Evolutionary conservation across 2,329 filamentous ascomycete species (phyloP), one percentile per base, ranked within the genome.

Genomic region (Alternaria metachromatica): DNA sequence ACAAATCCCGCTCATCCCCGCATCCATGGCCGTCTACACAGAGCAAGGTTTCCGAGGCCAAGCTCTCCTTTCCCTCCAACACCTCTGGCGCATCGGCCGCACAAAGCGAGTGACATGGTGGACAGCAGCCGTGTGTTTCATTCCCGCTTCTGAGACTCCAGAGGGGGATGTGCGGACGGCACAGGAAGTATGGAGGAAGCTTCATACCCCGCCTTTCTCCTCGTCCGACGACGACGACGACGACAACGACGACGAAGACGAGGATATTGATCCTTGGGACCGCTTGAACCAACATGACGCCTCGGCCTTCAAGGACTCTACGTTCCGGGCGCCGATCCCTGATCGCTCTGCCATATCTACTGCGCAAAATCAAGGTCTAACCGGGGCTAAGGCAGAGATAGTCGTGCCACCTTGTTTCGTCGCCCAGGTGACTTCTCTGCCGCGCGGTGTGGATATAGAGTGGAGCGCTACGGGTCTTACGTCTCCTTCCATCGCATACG

Each of bases 1-100:
- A 0, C 96, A 98, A 80, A 97, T 99, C 54, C 93, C 95, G 2
- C 86, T 99, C 4, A 81, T 95, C 6, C 94, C 96, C 0, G 87
- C 89, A 5, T 90, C 87, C 5, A 98, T 98, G 95, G 73, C 80
- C 3, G 78, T 92, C 2, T 72, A 85, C 54, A 67, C 60, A 6
- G 65, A 71, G 1, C 59, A 44, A 7, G 80, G 80, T 6, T 87
- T 89, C 66, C 76, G 79, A 30, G 78, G 88, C 28, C 90, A 94
- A 75, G 84, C 90, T 6, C 83, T 87, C 0, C 84, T 99, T 5
- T 88, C 94, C 2, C 84, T 98, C 12, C 96, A 99, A 79, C 95
- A 98, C 79, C 87, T 98, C 23, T 94, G 91, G 89, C 89, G 95
- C 43, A 90, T 99, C 56, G 94, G 90, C 0, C 79, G 84, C 46